Base-by-base conservation (phyloP, 2,329 filamentous ascomycete genomes). In the Colletotrichum sp. region DNA sequence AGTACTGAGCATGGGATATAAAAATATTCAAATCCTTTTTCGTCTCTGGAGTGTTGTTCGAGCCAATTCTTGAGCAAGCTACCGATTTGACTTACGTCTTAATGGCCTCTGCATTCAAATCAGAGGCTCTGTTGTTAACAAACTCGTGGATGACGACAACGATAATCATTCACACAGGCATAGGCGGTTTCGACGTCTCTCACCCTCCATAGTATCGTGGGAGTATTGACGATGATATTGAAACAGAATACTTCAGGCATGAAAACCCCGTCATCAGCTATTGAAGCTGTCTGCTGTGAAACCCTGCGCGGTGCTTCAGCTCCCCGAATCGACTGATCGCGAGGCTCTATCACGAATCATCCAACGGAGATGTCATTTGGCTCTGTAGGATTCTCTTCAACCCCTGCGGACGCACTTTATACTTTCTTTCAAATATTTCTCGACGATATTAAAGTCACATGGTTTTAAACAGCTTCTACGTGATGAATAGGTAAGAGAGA, bases 141-240 rank as follows among this genome's bases (percentile, higher is more conserved):
- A n/a, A 21, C 10, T 49, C 9, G 18, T 49, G 0, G 10, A 6
- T 21, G 18, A 0, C 44, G n/a, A 21, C 5, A 21, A 21, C 1
- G 0, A 0, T 0, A 21, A 49, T 21, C 0, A 49, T 21, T 13
- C 10, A 12, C 10, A 13, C 3, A 4, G 0, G 0, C n/a, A 49
- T 21, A 4, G 44, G n/a, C n/a, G 10, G 6, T n/a, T 21, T 4
- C 6, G 10, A 3, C 6, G n/a, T 21, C 10, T 13, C n/a, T 0
- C 0, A 21, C 2, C 1, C 44, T 49, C 18, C 3, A 10, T 8
- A 4, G 3, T 0, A 12, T 49, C 6, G n/a, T 49, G n/a, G 0
- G 44, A 49, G 44, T 49, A 49, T 49, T 21, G 4, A 8, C 0
- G n/a, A 7, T 21, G 10, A 21, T 13, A 4, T 0, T 0, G n/a